Evolutionary conservation across 1,139 yeast species (phyloP).

Genomic region (Debaryomyces robertsiae): DNA sequence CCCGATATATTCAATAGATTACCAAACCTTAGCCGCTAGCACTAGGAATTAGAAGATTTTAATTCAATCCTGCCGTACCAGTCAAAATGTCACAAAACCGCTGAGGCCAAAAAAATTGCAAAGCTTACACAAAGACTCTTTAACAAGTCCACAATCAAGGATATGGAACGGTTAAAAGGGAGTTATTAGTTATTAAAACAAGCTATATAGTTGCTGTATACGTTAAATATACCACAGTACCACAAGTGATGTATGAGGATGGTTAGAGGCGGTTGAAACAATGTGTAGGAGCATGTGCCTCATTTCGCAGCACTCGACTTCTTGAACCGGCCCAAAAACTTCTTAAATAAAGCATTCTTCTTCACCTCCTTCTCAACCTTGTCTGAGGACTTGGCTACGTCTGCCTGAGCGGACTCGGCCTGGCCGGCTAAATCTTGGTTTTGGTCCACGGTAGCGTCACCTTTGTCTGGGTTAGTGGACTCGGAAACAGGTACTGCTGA

Average conservation of each 20-base stretch:
- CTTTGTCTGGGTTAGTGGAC: too few relatives aligned
- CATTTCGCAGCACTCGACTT: conserved; percentile 40
- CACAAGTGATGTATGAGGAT: too few relatives aligned
- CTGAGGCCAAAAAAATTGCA: background rate
- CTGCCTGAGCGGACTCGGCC: conserved; percentile 34
- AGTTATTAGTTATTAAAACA: background rate
- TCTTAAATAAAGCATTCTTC: conserved; percentile 56
- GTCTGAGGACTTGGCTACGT: conserved; percentile 29
- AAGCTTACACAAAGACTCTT: conserved; percentile 6
- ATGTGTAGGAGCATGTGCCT: background rate
- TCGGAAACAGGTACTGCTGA: too few relatives aligned
- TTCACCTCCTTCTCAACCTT: conserved; percentile 39
- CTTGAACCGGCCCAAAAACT: conserved; percentile 50
- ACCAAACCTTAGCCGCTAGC: conserved; percentile 4
- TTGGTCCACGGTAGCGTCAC: conserved; percentile 2
- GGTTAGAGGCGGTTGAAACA: too few relatives aligned
- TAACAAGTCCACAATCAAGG: background rate
- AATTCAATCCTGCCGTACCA: conserved; percentile 3
- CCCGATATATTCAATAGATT: conserved; percentile 5
- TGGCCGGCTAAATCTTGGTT: conserved; percentile 15
- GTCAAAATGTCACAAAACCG: conserved; percentile 7
- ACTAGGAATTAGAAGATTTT: conserved; percentile 6
- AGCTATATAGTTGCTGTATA: background rate
- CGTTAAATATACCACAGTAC: too few relatives aligned
- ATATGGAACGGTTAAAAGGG: too few relatives aligned